Evolutionary conservation across 208 protist species (phyloP), one percentile per base, ranked within the genome.

Genomic region (Naegleria fowleri): DNA sequence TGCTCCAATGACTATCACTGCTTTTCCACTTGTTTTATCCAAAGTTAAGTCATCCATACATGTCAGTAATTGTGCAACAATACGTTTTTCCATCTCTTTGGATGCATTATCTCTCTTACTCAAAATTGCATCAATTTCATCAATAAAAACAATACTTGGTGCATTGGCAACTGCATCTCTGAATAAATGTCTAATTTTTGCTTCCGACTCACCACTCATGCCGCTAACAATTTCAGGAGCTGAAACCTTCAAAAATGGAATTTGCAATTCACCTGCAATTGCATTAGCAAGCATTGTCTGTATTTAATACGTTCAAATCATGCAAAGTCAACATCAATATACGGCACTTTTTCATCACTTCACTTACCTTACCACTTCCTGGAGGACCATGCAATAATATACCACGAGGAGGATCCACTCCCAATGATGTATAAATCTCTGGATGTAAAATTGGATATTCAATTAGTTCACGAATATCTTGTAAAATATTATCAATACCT

Each of bases 171-270:
- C 93, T 67, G 98, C 98, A 88, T 98, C 96, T 84, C 93, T 94
- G 92, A 99, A 99, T 38, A 99, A 92, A 59, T 96, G 94, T 13
- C 99, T 94, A 90, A 99, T 94, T 79, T 99, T 99, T 29, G 95
- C 94, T 94, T 99, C 99, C 90, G 97, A 98, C 92, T 99, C 98
- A n/a, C 99, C 99, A 75, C 98, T 99, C 91, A 99, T 98, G 83
- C 98, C 98, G 15, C 95, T 97, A 5, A 99, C 97, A 90, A 99
- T 96, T 92, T 99, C 98, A 0, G 98, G 97, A 22, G 97, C 98
- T 1, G 96, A 95, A 55, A 99, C 95, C 36, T 97, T 97, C 83
- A 99, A 98, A 55, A 99, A 97, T n/a, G 97, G 95, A 29, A 98
- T 96, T 89, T 97, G 94, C 86, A 98, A 94, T 36, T 97, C 96